Evolutionary conservation across 352 stramenopile species (phyloP), one percentile per base, ranked within the genome.

Genomic region (Pythium sp.): DNA sequence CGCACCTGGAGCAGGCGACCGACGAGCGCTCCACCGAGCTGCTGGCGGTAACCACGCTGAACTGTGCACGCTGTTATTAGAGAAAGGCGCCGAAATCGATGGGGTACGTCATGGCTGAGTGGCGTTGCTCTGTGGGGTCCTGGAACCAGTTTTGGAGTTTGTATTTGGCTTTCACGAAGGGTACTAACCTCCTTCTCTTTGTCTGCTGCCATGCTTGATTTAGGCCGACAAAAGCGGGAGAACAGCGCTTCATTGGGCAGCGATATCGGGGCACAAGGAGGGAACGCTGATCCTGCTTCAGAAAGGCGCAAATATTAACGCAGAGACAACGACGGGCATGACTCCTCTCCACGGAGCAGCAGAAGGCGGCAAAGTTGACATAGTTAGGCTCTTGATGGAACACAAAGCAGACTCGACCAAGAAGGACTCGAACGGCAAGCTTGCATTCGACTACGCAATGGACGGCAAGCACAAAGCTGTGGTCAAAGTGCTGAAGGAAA

Each of bases 191-290:
- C n/a, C 5, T 47, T 6, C 11, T 47, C 15, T 43, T 43, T 47
- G 15, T 5, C 14, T n/a, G 38, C 38, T 36, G 1, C 15, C 36
- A 58, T 15, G 9, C 26, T 34, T 60, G 2, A 14, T 60, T 38
- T 73, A 98, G 88, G 83, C 88, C 26, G 93, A 98, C 62, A 98
- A 98, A 80, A 97, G 90, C 70, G 93, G 93, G 51, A 77, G 93
- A 69, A 98, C 93, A 56, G 87, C 92, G 56, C 75, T 98, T 7
- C 93, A 98, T 75, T 98, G 93, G 93, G 91, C 93, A 24, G 89
- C 83, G 20, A 98, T 98, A 62, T 97, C 90, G 58, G 93, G 93
- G 5, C 92, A 98, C 72, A 97, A 96, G 79, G 90, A 98, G 67
- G 87, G 84, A 26, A 96, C 89, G 22, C 61, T 95, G 20, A 74